Evolutionary conservation across 1,139 yeast genomes (phyloP).

Genomic region (Scheffersomyces cryptocercus): DNA sequence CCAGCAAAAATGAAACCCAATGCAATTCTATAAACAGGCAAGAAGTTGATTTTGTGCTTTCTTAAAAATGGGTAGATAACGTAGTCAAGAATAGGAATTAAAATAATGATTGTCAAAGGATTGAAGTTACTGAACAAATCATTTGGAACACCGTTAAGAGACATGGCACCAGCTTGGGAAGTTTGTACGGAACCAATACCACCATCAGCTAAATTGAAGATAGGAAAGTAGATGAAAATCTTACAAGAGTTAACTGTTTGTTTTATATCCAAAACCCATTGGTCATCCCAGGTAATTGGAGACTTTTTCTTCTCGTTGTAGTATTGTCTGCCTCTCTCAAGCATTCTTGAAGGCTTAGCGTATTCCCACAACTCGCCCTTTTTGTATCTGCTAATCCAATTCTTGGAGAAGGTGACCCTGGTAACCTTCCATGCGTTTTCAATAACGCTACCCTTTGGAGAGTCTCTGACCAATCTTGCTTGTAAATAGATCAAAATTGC

Average conservation of each 20-base stretch:
- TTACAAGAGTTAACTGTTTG: slow-evolving; percentile 15
- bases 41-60: slow-evolving; percentile 8
- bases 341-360: slow-evolving; percentile 10
- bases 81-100: slow-evolving; percentile 12
- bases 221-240: slow-evolving; percentile 13
- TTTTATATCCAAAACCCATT: slow-evolving; percentile 11
- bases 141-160: slow-evolving; percentile 11
- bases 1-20: slow-evolving; percentile 11
- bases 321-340: slow-evolving; percentile 8
- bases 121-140: slow-evolving; percentile 13
- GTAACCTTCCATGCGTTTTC: slow-evolving; percentile 8
- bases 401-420: slow-evolving; percentile 7
- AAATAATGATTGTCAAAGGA: slow-evolving; percentile 12
- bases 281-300: slow-evolving; percentile 12
- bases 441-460: slow-evolving; percentile 10
- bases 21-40: slow-evolving; percentile 10
- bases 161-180: slow-evolving; percentile 13
- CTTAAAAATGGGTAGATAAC: slow-evolving; percentile 9
- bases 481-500: slow-evolving; percentile 7
- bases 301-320: not conserved
- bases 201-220: slow-evolving; percentile 11
- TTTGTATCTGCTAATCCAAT: slow-evolving; percentile 6
- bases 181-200: slow-evolving; percentile 12
- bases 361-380: slow-evolving; percentile 9
- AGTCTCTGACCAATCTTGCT: slow-evolving; percentile 3